These are phyloP conservation scores for Punica granatum DNA, from an alignment of 345 rosid species.

Conservation along the genomic window DNA sequence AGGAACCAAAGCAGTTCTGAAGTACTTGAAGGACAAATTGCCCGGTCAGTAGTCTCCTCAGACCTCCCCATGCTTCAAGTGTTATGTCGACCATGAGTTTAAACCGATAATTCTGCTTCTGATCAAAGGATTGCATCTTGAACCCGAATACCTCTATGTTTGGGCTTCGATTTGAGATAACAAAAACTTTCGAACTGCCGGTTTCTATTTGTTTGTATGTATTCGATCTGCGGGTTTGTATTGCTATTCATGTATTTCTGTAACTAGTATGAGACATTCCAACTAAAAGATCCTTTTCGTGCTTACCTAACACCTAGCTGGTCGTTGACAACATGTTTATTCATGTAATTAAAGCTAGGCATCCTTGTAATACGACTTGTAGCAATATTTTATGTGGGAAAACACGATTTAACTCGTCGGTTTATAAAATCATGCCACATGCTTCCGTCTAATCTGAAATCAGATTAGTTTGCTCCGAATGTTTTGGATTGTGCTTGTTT, in stretches of 20 bases:
- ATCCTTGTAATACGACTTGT: neutral
- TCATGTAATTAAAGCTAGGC: neutral
- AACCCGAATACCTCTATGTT: neutral
- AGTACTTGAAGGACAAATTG: slow-evolving; percentile 73
- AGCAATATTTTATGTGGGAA: too few relatives aligned
- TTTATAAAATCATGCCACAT: too few relatives aligned
- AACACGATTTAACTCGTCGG: neutral
- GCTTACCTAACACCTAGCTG: too few relatives aligned
- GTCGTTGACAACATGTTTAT: neutral
- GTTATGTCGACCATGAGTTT: neutral
- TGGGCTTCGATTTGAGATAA: neutral
- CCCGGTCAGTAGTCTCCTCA: slow-evolving; percentile 19
- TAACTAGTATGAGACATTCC: neutral
- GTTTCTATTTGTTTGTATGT: neutral
- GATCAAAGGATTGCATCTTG: neutral
- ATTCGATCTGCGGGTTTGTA: neutral
- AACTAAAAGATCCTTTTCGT: neutral
- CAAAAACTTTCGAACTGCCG: neutral
- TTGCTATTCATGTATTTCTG: neutral
- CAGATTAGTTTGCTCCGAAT: neutral
- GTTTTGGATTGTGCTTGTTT: neutral
- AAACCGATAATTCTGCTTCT: neutral
- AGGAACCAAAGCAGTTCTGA: slow-evolving; percentile 81
- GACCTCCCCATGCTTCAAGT: neutral
- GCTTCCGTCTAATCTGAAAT: neutral